Evolutionary conservation across 1,284 basidiomycete species (phyloP), one percentile per base, ranked within the genome.

Genomic region (Fomes fomentarius): DNA sequence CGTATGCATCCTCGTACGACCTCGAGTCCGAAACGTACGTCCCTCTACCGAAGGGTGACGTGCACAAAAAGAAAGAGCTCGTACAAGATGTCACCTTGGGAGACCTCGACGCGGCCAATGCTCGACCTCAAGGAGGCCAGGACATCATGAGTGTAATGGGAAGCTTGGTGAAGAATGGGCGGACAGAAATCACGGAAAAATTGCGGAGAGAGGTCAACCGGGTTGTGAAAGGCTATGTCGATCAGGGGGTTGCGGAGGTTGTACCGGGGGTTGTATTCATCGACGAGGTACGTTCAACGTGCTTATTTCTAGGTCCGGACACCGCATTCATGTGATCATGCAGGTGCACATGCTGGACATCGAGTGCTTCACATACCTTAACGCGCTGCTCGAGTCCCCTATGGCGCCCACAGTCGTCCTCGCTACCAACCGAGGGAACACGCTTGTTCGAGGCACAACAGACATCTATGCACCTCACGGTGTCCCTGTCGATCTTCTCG

Each of bases 121-220:
- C 96, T 12, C 86, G 94, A 41, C 96, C 96, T 7, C 93, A 94
- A 65, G 89, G 89, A 31, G 96, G 97, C 1, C 96, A 98, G 72
- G 96, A 98, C 68, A 98, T 99, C 70, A 98, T 98, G 96, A 93
- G 91, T 68, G 95, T 99, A 26, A 98, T 99, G 89, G 95, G 96
- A 4, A 96, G 95, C 69, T 80, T 99, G 9, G 93, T 98, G 63
- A 97, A 95, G 73, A 94, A 89, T 37, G 90, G 94, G 26, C 78
- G 96, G 62, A 99, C 96, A 8, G 96, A 99, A 71, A 89, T 99
- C 8, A 99, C 96, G 19, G 96, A 99, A 69, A 99, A 99, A 73
- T 80, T 99, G 45, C 80, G 96, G 52, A 81, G 87, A 57, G 96
- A 99, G 73, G 96, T 99, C 59, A 98, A 99, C 80, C 94, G 95